Base-by-base conservation (phyloP, 192 early-diverging fungal genomes). In the Umbelopsis vinacea region DNA sequence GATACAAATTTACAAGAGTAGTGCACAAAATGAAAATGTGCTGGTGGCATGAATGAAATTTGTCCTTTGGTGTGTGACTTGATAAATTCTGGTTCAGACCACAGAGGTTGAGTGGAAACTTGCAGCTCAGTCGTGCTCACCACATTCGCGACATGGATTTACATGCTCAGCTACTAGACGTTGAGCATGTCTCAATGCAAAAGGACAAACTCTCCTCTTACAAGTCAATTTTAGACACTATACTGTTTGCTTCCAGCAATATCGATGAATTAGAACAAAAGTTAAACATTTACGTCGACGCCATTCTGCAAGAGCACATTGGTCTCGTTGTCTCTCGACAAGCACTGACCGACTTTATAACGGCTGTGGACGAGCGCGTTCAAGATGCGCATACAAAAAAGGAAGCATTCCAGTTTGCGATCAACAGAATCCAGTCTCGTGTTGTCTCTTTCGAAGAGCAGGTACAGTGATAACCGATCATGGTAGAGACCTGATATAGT, bases 371-470 rank as follows among this genome's bases (percentile, higher is more conserved):
- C n/a, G 75, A 71, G 15, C 76, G 81, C 66, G 75, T 86, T 33
- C 35, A 73, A 15, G 80, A 84, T 14, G 74, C 82, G 10, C 76
- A 81, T 8, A 75, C 66, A 11, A 85, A 89, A 53, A 88, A 87
- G 73, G 73, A 82, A 10, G 74, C 94, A 4, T 87, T 94, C 73
- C 72, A 73, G n/a, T 89, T 86, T 77, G 77, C 90, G 3, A 83
- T 98, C 38, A 85, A 86, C 6, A 87, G 83, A 70, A 86, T 93
- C 52, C 88, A 92, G 70, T 79, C 86, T n/a, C 83, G 96, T 47
- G 74, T 85, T 52, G 92, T 95, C 33, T 90, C 92, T 43, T 89
- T 97, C 84, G 90, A 96, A 83, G 91, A 90, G 72, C 86, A 93
- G 86, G 93, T 93, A 76, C 46, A 26, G 23, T 10, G 12, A 43